A percentile compares a stretch with the other conserved stretches of the same genome.
Conservation (phyloP, 2,329 filamentous ascomycete species). For the Allantophomopsis lycopodina region DNA sequence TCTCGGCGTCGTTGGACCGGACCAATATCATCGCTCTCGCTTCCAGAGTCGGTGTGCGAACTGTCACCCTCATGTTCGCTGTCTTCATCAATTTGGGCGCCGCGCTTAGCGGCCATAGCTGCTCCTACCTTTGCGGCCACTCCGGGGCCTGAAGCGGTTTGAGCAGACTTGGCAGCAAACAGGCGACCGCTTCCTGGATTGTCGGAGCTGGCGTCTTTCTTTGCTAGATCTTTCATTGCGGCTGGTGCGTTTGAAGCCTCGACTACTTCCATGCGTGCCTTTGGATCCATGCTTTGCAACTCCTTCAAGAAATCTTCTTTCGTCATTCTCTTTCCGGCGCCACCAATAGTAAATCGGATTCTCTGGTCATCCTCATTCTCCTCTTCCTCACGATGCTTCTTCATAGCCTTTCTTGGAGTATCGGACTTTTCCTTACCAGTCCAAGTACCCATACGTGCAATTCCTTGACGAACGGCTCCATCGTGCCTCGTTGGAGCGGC, state of each 20-base stretch:
- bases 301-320: slow-evolving; percentile 69
- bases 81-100: slow-evolving; percentile 3
- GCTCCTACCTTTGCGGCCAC: slow-evolving; percentile 7
- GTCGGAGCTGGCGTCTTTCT: slow-evolving; percentile 12
- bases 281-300: slow-evolving; percentile 58
- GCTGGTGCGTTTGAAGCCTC: slow-evolving; percentile 12
- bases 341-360: slow-evolving; percentile 64
- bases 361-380: slow-evolving; percentile 53
- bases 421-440: slow-evolving; percentile 10
- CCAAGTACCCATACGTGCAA: slow-evolving; percentile 14
- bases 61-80: background rate
- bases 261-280: slow-evolving; percentile 27
- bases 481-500: background rate
- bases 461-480: slow-evolving; percentile 9
- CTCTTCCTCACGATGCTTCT: slow-evolving; percentile 19
- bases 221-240: slow-evolving; percentile 15
- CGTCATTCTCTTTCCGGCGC: slow-evolving; percentile 61
- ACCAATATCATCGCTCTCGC: slow-evolving; percentile 1
- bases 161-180: slow-evolving; percentile 22
- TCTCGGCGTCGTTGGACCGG: slow-evolving; percentile 1
- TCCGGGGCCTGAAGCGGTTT: slow-evolving; percentile 4
- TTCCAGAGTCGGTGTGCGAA: background rate
- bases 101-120: slow-evolving; percentile 8
- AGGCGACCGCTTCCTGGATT: slow-evolving; percentile 11
- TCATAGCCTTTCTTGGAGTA: slow-evolving; percentile 8